A percentile compares a stretch with the other conserved stretches of the same genome.
phyloP scores from a whole-genome alignment of 441 rosid species.

The Codiaeum variegatum region DNA sequence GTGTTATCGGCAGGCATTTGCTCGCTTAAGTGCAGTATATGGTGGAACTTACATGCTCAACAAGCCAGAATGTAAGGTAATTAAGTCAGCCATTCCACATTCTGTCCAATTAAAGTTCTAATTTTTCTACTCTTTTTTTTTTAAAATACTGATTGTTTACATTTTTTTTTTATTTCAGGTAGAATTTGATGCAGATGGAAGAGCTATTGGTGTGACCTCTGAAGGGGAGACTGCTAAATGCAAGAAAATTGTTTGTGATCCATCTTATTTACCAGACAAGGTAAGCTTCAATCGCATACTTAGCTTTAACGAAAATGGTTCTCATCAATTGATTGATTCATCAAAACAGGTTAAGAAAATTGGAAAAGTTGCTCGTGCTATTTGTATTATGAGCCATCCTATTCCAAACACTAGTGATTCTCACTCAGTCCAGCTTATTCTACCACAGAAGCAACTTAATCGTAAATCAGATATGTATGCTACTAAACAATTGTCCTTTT shows the following conservation, averaged over 20 bases:
- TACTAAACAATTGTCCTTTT: neutral
- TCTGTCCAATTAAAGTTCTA: neutral
- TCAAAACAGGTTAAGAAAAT: constrained; percentile 59
- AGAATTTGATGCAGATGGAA: constrained; percentile 61
- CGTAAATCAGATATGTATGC: constrained; percentile 78
- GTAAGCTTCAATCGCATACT: constrained; percentile 29
- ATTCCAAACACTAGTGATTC: constrained; percentile 72
- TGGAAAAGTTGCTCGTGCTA: constrained; percentile 76
- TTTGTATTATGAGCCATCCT: constrained; percentile 82
- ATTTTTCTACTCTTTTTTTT: neutral
- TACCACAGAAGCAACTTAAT: constrained; percentile 80
- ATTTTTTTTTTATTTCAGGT: constrained; percentile 37
- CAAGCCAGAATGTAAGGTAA: constrained; percentile 82
- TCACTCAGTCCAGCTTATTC: constrained; percentile 76
- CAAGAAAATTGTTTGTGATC: constrained; percentile 85
- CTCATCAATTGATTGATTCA: constrained; percentile 3
- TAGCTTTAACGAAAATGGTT: neutral
- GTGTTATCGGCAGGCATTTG: constrained; percentile 57
- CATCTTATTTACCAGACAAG: constrained; percentile 71
- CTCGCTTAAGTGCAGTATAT: constrained; percentile 84
- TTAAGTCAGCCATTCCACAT: neutral
- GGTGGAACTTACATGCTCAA: constrained; percentile 89
- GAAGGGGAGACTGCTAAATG: constrained; percentile 87
- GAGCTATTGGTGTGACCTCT: constrained; percentile 66
- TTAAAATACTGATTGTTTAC: neutral